phyloP scores from a whole-genome alignment of 2,329 filamentous ascomycete species.

The Periglandula ipomoeae region DNA sequence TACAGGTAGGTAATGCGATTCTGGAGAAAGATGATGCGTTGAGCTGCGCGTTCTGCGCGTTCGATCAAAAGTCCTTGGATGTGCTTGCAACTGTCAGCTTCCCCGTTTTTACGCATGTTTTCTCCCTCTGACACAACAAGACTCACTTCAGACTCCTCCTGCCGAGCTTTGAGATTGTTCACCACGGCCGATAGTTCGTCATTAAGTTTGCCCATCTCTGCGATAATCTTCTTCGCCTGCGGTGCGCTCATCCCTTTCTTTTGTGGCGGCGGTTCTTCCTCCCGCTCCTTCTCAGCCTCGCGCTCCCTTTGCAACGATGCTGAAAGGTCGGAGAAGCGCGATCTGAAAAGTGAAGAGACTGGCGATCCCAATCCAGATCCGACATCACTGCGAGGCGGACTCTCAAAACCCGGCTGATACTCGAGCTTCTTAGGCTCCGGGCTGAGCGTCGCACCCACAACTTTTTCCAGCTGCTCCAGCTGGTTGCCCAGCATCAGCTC shows the following conservation, averaged over 20 bases:
- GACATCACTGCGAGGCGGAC: constrained; percentile 17
- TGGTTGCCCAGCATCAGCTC: constrained; percentile 26
- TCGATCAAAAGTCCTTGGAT: constrained; percentile 53
- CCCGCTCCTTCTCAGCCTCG: constrained; percentile 17
- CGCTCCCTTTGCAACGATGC: constrained; percentile 23
- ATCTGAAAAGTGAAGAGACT: constrained; percentile 26
- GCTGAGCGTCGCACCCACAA: constrained; percentile 11
- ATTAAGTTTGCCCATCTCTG: constrained; percentile 33
- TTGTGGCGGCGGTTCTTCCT: constrained; percentile 18
- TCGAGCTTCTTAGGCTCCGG: constrained; percentile 11
- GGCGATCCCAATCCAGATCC: constrained; percentile 25
- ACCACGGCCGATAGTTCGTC: constrained; percentile 40
- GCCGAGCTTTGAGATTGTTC: constrained; percentile 41
- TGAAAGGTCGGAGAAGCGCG: constrained; percentile 30
- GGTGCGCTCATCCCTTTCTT: constrained; percentile 22
- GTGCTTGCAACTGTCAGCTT: constrained; percentile 30
- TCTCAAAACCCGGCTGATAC: constrained; percentile 16
- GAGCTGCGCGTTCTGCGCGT: constrained; percentile 46
- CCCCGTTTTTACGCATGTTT: no score
- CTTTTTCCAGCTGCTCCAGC: constrained; percentile 29
- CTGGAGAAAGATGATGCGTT: constrained; percentile 52
- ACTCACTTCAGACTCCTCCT: constrained; percentile 50
- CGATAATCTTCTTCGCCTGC: constrained; percentile 29
- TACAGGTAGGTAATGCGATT: constrained; percentile 49
- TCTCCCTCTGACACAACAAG: background rate